Evolutionary conservation across 2,329 filamentous ascomycete genomes (phyloP), one percentile per base, ranked within the genome.

Genomic region (Pestalotiopsis sp.): DNA sequence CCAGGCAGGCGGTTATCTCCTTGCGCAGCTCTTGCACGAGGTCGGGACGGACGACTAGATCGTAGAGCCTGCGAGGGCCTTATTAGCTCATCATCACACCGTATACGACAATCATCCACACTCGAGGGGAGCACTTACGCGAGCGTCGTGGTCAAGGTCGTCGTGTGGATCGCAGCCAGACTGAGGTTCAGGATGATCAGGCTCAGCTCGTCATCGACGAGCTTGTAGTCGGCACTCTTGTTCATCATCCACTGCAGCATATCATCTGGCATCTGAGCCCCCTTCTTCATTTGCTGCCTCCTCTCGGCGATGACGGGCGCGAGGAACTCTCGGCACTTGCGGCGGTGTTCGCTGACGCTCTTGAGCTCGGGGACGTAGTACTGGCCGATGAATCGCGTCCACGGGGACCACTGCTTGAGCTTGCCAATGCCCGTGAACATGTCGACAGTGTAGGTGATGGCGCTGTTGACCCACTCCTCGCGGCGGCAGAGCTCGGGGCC

Each of bases 151-250:
- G 81, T 80, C 62, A 82, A 64, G 0, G 82, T 80, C 0, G 84
- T 87, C 0, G 84, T 86, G 69, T 86, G 83, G 41, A 88, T 86
- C 1, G 85, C 80, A 0, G 84, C 84, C 70, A 87, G 81, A 55
- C 78, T 82, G 17, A 86, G 70, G 0, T 73, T 74, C 3, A 86
- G 77, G 72, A 85, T 83, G 4, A 80, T 71, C 65, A 78, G 76
- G 0, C 82, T 79, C 6, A 85, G 67, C 13, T 78, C 73, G 31
- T 76, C 71, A 64, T 78, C 77, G 17, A 71, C 74, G 31, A 75
- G 68, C 4, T 74, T 71, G 3, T 76, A 76, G 67, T 80, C 78
- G 4, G 71, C 70, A 49, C 78, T 74, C 6, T 75, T 74, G n/a
- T 81, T 77, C 45, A 85, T 74, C 49, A 85, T 70, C 83, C 83